phyloP scores from a whole-genome alignment of 2,329 filamentous ascomycete genomes.

The Paecilomyces formosus region DNA sequence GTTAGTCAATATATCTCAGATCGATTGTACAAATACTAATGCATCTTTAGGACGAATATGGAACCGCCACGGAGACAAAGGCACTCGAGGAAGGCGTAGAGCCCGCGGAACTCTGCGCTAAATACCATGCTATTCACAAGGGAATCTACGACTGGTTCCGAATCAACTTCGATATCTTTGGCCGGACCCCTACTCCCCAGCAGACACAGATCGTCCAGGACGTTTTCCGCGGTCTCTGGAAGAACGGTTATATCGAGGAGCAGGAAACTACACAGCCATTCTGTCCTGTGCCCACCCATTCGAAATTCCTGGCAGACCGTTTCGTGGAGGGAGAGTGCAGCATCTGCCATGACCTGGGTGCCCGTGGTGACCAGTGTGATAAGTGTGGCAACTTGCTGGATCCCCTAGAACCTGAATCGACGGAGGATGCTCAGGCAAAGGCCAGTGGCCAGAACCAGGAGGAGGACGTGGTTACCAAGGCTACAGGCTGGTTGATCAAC shows the following conservation, averaged over 20 bases:
- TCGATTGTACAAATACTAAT: slow-evolving; percentile 45
- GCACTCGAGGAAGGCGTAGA: slow-evolving; percentile 80
- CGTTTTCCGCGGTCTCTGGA: slow-evolving; percentile 78
- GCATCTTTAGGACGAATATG: slow-evolving; percentile 67
- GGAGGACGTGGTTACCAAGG: slow-evolving; percentile 8
- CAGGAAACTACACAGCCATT: slow-evolving; percentile 82
- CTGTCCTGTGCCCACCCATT: slow-evolving; percentile 55
- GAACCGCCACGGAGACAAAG: slow-evolving; percentile 92
- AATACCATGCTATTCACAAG: slow-evolving; percentile 85
- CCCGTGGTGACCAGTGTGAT: slow-evolving; percentile 67
- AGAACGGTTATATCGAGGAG: slow-evolving; percentile 85
- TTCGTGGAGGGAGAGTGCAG: slow-evolving; percentile 46
- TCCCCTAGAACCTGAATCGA: slow-evolving; percentile 49
- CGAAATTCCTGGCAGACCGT: slow-evolving; percentile 70
- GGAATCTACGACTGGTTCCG: slow-evolving; percentile 95
- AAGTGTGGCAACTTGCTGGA: slow-evolving; percentile 66
- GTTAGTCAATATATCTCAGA: slow-evolving; percentile 37
- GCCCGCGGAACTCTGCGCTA: slow-evolving; percentile 77
- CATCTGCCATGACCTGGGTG: slow-evolving; percentile 56
- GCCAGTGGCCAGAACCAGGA: not conserved
- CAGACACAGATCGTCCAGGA: slow-evolving; percentile 91
- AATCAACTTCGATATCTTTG: slow-evolving; percentile 91
- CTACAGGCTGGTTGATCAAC: slow-evolving; percentile 52
- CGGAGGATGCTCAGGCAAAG: not conserved
- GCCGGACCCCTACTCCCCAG: slow-evolving; percentile 77